Evolutionary conservation across 1,139 yeast species (phyloP), one percentile per base, ranked within the genome.

Genomic region (Geotrichum aggregatum): DNA sequence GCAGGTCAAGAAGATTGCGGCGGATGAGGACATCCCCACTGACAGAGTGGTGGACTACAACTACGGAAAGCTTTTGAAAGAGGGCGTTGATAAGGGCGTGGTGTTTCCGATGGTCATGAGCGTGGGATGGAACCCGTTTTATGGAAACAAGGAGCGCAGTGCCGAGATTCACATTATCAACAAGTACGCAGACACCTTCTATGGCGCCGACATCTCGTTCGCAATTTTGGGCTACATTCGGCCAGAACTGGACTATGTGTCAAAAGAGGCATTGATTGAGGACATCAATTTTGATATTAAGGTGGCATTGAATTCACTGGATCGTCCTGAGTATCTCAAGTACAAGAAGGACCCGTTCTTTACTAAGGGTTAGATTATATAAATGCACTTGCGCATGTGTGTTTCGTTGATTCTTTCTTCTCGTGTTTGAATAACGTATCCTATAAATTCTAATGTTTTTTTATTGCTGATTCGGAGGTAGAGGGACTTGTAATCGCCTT

Each of bases 111-210:
- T 89, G 84, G 98, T 91, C 19, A 84, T 91, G 87, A 87, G 96
- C 18, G 78, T 94, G 26, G 99, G 99, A 1, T 88, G 89, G 87
- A 94, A 92, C 65, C 98, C 98, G 16, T 92, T 84, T 68, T 94
- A 83, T 69, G 78, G 83, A 31, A 91, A 92, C 69, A 77, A 80
- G 57, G 77, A 78, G 57, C 84, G 87, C 22, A 51, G 55, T 31
- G 58, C 55, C 10, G 99, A 94, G 63, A 76, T 92, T 42, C 97
- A 94, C 67, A 79, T 94, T 13, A 77, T 94, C 51, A 94, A 88
- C 69, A 71, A 82, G 53, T 92, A 91, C 63, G 59, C 66, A 1
- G 64, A 72, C 4, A 76, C 78, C 13, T 94, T 94, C 66, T 94
- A 94, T 63, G 98, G 98, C 1, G 94, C 96, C 11, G 61, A 69